A percentile compares a stretch with the other conserved stretches of the same genome.
These are phyloP conservation scores for Xylaria sp. DNA, from an alignment of 2,329 filamentous ascomycete species.

Conservation along the genomic window DNA sequence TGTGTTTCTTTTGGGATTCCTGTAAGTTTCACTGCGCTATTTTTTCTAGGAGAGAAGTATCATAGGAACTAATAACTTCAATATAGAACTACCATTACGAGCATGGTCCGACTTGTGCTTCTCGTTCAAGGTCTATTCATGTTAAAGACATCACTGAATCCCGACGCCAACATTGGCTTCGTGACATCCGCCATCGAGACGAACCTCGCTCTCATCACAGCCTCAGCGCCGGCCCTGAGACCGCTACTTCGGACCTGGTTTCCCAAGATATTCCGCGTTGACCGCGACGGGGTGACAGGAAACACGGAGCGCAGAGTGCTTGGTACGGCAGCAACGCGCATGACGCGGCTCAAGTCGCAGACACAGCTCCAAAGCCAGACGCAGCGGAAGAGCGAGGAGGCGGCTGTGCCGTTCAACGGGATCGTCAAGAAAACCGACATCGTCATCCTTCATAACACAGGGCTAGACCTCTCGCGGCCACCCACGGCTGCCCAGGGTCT, in stretches of 20 bases:
- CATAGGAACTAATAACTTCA: neutral
- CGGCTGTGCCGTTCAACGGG: conserved; percentile 16
- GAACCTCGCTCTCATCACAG: conserved; percentile 50
- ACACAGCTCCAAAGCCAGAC: conserved; percentile 26
- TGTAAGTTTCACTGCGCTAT: conserved; percentile 23
- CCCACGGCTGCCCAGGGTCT: neutral
- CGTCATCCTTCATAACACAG: conserved; percentile 11
- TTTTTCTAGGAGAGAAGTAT: neutral
- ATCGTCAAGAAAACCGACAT: conserved; percentile 23
- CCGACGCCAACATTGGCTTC: conserved; percentile 44
- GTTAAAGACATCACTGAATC: conserved; percentile 32
- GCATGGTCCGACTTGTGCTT: conserved; percentile 43
- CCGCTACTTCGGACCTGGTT: conserved; percentile 48
- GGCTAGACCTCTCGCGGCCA: conserved; percentile 6
- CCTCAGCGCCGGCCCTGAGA: conserved; percentile 48
- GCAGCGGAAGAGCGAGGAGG: conserved; percentile 26
- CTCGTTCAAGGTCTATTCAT: conserved; percentile 43
- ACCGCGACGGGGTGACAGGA: conserved; percentile 33
- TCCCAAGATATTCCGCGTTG: conserved; percentile 35
- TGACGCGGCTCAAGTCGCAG: conserved; percentile 29
- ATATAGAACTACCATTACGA: conserved; percentile 44
- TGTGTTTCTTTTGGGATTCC: conserved; percentile 47
- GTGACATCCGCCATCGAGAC: conserved; percentile 47
- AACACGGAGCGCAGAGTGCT: conserved; percentile 24
- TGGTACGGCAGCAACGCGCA: conserved; percentile 23